Base-by-base conservation (phyloP, 257 asterid genomes). In the Penstemon davidsonii region DNA sequence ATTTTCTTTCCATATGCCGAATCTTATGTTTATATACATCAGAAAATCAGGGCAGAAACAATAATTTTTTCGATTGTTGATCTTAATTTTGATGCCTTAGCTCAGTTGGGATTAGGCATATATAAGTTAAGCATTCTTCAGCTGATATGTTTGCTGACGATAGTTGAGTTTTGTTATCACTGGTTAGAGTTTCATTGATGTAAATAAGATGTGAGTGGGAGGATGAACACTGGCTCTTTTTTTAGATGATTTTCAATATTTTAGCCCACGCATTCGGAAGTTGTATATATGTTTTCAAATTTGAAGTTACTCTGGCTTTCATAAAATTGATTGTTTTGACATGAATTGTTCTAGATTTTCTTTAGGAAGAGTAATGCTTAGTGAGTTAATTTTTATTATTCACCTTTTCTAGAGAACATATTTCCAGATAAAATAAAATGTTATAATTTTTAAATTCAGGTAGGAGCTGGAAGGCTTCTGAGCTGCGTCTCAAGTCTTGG, bases 401-500 rank as follows among this genome's bases (percentile, higher is more conserved):
- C 38, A 8, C 6, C 33, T 8, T 40, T 63, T 38, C 37, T 55
- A 18, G 59, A 62, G 33, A 62, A 64, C 64, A 47, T 13, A 50
- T 19, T 18, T 47, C 44, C 42, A 11, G 42, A 7, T 6, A 62
- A 6, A 10, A 39, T 55, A 55, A 66, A 37, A 43, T 73, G 64
- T 54, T 62, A 5, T 12, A 4, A 56, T n/a, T 53, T 61, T 77
- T 45, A 47, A 60, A 59, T 81, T 60, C 61, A 93, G 97, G 97
- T 78, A 80, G 96, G 78, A 67, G 99, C 66, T 93, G 97, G 97
- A 93, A 93, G 83, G 97, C 99, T 71, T 67, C 89, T 73, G 97
- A 93, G 74, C 84, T 93, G 74, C 96, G 96, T 72, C 91, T 93
- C 64, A 90, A 90, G 86, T 90, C 97, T 15, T 93, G 99, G 99